Base-by-base conservation (phyloP, 192 early-diverging fungal genomes). In the Cladochytrium replicatum region DNA sequence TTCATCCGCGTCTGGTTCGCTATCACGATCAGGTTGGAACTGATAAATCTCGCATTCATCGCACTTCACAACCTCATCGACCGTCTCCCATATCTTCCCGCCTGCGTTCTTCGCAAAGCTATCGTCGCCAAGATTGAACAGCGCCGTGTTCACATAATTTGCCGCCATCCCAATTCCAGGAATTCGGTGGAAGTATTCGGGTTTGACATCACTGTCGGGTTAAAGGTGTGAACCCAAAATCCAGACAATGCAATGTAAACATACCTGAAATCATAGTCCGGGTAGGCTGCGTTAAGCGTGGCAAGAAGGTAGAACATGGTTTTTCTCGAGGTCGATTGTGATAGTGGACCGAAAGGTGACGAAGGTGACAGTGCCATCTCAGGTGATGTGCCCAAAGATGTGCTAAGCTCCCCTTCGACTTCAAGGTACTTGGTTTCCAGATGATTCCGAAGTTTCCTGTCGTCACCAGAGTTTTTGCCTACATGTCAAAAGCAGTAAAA, bases 211-310 rank as follows among this genome's bases (percentile, higher is more conserved):
- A n/a, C 86, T 86, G 64, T 6, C 27, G 31, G 2, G 28, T 46
- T 57, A 9, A 60, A 38, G 13, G 17, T 71, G 29, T 6, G 32
- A n/a, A 0, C 24, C 29, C 13, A 23, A 44, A 22, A 2, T 34
- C 22, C 11, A 45, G 8, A 4, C 24, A 17, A 5, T 51, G 15
- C 4, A 57, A 40, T 4, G 23, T 13, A 40, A 37, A 66, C 62
- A 34, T 68, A 84, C 83, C 83, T 91, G 72, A 93, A 99, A 61
- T 97, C 95, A 60, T 95, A 91, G 62, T 99, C 93, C 7, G 95
- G 93, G 50, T 87, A 99, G 6, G 87, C 86, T 2, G 90, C 85
- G 61, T 99, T 99, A 29, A 99, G 69, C 3, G 95, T 99, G 9
- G 86, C 88, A 15, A 99, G 83, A 24, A 99, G 72, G 51, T 93